Conservation (phyloP, 345 rosid species). For the Citrus maxima region DNA sequence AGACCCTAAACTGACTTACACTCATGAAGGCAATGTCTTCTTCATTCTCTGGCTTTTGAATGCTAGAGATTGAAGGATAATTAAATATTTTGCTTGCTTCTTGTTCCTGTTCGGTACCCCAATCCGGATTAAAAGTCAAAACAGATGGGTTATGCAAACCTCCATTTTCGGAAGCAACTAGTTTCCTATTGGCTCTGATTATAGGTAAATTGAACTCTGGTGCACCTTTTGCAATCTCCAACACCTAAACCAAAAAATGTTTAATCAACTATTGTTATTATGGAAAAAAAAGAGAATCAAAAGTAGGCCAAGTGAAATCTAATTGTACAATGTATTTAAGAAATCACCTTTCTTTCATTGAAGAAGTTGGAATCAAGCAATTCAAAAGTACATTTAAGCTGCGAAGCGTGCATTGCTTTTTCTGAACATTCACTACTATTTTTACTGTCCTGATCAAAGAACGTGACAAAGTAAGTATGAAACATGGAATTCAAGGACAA, state of each 20-base stretch:
- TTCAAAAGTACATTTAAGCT: conserved; percentile 35
- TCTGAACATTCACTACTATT: conserved; percentile 22
- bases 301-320: neutral
- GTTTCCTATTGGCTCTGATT: conserved; percentile 52
- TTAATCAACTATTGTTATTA: neutral
- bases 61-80: conserved; percentile 36
- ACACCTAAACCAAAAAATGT: conserved; percentile 21
- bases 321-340: neutral
- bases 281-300: neutral
- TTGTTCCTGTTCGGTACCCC: conserved; percentile 36
- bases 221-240: conserved; percentile 60
- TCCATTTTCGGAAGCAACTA: conserved; percentile 65
- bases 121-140: conserved; percentile 59
- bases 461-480: neutral
- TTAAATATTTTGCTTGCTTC: conserved; percentile 33
- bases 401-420: conserved; percentile 33
- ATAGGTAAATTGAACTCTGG: conserved; percentile 58
- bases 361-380: conserved; percentile 66
- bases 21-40: conserved; percentile 85
- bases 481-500: neutral
- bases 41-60: conserved; percentile 43
- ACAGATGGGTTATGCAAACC: conserved; percentile 70
- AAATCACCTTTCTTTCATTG: conserved; percentile 56
- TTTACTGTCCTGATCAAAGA: conserved; percentile 50
- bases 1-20: conserved; percentile 29